Evolutionary conservation across 805 yeast genomes (phyloP).

Genomic region (Candida lessepsii): DNA sequence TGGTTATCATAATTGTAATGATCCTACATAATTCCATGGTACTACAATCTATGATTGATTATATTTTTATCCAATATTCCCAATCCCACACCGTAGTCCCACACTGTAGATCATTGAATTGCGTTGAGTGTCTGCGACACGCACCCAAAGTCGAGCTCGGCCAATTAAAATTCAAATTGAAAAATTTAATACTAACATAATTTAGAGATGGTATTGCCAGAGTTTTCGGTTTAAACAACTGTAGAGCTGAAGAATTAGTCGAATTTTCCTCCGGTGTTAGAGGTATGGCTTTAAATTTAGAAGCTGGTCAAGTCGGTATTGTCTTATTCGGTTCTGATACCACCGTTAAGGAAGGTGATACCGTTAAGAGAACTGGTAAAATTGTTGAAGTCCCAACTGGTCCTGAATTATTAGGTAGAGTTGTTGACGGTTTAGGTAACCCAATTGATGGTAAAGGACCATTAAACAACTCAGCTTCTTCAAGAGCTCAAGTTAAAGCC

Average conservation of each 20-base stretch:
- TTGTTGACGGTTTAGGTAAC: slow-evolving; percentile 98
- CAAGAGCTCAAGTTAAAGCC: slow-evolving; percentile 99
- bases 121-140: slow-evolving; percentile 5
- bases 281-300: slow-evolving; percentile 99
- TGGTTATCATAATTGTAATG: too few relatives aligned
- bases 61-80: too few relatives aligned
- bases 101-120: too few relatives aligned
- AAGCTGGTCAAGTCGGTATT: slow-evolving; percentile 99
- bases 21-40: too few relatives aligned
- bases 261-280: slow-evolving; percentile 99
- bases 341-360: slow-evolving; percentile 98
- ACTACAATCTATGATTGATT: too few relatives aligned
- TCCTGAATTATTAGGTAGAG: slow-evolving; percentile 97
- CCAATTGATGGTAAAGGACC: slow-evolving; percentile 99
- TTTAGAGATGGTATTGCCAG: slow-evolving; percentile 99
- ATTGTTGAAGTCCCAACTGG: slow-evolving; percentile 99
- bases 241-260: slow-evolving; percentile 99
- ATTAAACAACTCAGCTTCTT: slow-evolving; percentile 73
- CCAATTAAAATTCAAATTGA: slow-evolving; percentile 16
- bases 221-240: slow-evolving; percentile 98
- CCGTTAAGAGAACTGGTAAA: slow-evolving; percentile 99
- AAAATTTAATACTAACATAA: slow-evolving; percentile 34
- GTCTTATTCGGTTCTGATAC: slow-evolving; percentile 99
- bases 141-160: slow-evolving; percentile 12
- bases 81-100: too few relatives aligned